Percentiles rank a stretch among this genome's conserved stretches.
These are phyloP conservation scores for Epithemia pelagica DNA, from an alignment of 108 stramenopile genomes.

Conservation along the genomic window DNA sequence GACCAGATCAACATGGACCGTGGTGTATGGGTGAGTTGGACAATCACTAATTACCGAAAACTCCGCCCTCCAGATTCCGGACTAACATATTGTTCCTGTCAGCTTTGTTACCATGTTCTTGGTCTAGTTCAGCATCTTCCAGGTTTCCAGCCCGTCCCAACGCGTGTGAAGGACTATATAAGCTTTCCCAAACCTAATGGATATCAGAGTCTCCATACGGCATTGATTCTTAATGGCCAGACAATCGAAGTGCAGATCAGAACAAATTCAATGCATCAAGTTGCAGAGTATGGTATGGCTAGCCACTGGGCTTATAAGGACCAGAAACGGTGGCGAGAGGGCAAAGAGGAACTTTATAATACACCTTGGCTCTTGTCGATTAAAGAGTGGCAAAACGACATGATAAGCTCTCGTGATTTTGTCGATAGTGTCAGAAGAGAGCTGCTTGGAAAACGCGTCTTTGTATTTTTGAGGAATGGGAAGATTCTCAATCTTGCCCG, in stretches of 20 bases:
- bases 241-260: conserved; percentile 94
- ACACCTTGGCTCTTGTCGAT: conserved; percentile 86
- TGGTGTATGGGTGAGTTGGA: conserved; percentile 54
- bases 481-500: conserved; percentile 86
- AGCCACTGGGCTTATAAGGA: conserved; percentile 88
- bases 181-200: conserved; percentile 91
- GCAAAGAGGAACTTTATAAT: conserved; percentile 54
- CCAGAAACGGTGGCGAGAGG: conserved; percentile 33
- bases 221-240: conserved; percentile 80
- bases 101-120: conserved; percentile 90
- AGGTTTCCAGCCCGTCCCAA: conserved; percentile 84
- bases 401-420: conserved; percentile 69
- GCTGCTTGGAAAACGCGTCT: conserved; percentile 84
- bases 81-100: too few relatives aligned
- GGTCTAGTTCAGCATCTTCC: conserved; percentile 86
- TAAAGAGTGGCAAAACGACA: conserved; percentile 88
- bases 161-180: conserved; percentile 92
- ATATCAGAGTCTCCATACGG: conserved; percentile 90
- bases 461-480: conserved; percentile 85
- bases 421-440: conserved; percentile 82
- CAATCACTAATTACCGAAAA: too few relatives aligned
- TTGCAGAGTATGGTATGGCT: conserved; percentile 94
- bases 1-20: conserved; percentile 40
- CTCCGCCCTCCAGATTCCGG: too few relatives aligned
- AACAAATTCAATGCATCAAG: conserved; percentile 87